Percentiles rank a stretch among this genome's conserved stretches.
Evolutionary conservation across 2,329 filamentous ascomycete species (phyloP).

Genomic region (Graphium sp.): DNA sequence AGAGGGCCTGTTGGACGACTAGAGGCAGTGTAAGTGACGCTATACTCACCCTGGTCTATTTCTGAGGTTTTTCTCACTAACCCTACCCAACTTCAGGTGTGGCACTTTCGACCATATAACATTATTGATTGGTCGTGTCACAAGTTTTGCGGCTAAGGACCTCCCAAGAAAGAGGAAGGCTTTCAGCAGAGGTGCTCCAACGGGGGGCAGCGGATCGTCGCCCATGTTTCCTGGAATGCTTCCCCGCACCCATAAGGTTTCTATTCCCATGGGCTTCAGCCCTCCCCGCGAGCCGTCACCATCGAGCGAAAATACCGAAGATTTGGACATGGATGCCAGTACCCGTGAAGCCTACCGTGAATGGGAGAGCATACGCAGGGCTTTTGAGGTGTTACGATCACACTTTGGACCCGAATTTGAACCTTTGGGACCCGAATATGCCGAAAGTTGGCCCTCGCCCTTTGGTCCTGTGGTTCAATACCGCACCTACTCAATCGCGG

Average conservation of each 20-base stretch:
- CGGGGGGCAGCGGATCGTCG: conserved; percentile 18
- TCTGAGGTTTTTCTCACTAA: not conserved
- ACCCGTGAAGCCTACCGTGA: conserved; percentile 58
- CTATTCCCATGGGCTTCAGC: conserved; percentile 35
- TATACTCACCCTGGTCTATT: not conserved
- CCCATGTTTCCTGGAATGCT: conserved; percentile 38
- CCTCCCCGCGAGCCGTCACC: conserved; percentile 27
- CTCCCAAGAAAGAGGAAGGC: conserved; percentile 59
- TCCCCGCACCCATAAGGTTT: conserved; percentile 30
- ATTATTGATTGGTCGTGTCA: conserved; percentile 62
- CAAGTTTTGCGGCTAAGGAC: conserved; percentile 65
- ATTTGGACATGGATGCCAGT: conserved; percentile 42
- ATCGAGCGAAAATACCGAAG: conserved; percentile 24
- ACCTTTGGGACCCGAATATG: conserved; percentile 53
- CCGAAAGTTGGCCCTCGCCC: conserved; percentile 44
- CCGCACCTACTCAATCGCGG: conserved; percentile 71
- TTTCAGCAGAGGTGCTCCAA: conserved; percentile 14
- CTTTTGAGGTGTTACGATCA: conserved; percentile 50
- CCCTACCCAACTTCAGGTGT: conserved; percentile 37
- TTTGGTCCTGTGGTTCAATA: conserved; percentile 75
- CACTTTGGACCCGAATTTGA: conserved; percentile 62
- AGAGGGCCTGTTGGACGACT: conserved; percentile 61
- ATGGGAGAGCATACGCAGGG: conserved; percentile 58
- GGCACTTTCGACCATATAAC: conserved; percentile 82
- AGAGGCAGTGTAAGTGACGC: conserved; percentile 46